Evolutionary conservation across 2,329 filamentous ascomycete species (phyloP).

Genomic region (Penicillium sp.): DNA sequence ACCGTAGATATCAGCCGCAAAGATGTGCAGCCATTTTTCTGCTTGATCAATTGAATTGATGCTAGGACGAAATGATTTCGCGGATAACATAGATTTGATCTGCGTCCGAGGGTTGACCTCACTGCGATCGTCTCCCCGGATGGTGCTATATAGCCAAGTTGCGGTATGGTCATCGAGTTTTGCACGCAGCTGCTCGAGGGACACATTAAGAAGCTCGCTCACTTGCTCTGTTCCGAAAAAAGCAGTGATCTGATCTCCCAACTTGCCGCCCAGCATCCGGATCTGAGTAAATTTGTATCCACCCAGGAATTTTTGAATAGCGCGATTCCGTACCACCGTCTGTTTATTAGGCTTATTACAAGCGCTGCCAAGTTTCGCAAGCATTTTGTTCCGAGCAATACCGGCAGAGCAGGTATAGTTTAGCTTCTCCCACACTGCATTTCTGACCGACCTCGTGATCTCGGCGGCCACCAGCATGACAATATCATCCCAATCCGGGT

Average conservation of each 20-base stretch:
- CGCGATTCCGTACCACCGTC: slow-evolving; percentile 87
- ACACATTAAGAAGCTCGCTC: slow-evolving; percentile 69
- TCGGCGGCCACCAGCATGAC: slow-evolving; percentile 83
- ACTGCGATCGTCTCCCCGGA: slow-evolving; percentile 81
- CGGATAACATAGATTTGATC: slow-evolving; percentile 96
- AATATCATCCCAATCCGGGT: slow-evolving; percentile 96
- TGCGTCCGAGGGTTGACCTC: slow-evolving; percentile 89
- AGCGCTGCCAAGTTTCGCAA: slow-evolving; percentile 88
- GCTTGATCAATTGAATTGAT: slow-evolving; percentile 79
- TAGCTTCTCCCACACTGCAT: slow-evolving; percentile 66
- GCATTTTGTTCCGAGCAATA: slow-evolving; percentile 87
- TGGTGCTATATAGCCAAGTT: slow-evolving; percentile 78
- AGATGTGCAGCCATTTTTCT: slow-evolving; percentile 83
- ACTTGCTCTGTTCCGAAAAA: slow-evolving; percentile 79
- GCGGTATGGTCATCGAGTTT: slow-evolving; percentile 83
- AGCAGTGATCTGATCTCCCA: slow-evolving; percentile 83
- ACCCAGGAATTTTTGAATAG: slow-evolving; percentile 73
- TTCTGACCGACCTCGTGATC: slow-evolving; percentile 76
- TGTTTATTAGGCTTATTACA: slow-evolving; percentile 94
- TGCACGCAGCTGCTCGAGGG: slow-evolving; percentile 73
- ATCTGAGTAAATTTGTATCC: slow-evolving; percentile 94
- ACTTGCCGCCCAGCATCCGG: slow-evolving; percentile 88
- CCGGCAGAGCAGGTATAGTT: slow-evolving; percentile 92
- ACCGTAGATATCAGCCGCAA: slow-evolving; percentile 85
- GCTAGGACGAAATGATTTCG: slow-evolving; percentile 87